Conservation (phyloP, 202 grass and related monocot genomes). For the Panicum hallii region DNA sequence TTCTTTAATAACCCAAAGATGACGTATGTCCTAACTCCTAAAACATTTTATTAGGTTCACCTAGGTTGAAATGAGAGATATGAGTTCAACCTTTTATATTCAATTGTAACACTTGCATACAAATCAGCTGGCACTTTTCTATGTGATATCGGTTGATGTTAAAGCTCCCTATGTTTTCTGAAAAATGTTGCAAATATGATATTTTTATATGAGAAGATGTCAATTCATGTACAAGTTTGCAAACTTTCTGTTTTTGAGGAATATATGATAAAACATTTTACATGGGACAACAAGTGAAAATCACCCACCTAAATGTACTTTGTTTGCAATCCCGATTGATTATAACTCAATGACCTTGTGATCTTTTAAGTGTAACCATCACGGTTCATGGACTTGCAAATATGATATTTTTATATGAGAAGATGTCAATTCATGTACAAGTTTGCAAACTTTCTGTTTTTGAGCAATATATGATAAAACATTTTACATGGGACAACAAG, state of each 20-base stretch:
- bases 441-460: slow-evolving; percentile 3
- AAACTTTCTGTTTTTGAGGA: slow-evolving; percentile 11
- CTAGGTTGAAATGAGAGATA: not conserved
- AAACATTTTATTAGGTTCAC: slow-evolving; percentile 16
- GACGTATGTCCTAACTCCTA: not conserved
- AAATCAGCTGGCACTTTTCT: not conserved
- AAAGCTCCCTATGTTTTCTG: not conserved
- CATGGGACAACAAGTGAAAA: not conserved
- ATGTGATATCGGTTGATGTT: not conserved
- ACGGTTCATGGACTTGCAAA: too few relatives aligned
- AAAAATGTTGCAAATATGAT: not conserved
- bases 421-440: not conserved
- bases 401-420: not conserved
- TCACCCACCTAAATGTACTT: not conserved
- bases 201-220: not conserved
- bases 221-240: not conserved
- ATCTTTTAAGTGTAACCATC: not conserved
- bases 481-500: not conserved
- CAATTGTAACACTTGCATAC: not conserved
- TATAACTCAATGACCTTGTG: not conserved
- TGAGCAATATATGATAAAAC: not conserved
- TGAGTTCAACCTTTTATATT: slow-evolving; percentile 14
- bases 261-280: not conserved
- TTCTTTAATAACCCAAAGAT: not conserved
- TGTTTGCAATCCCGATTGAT: not conserved